Base-by-base conservation (phyloP, 768 basidiomycete species). In the Pluteus cervinus region DNA sequence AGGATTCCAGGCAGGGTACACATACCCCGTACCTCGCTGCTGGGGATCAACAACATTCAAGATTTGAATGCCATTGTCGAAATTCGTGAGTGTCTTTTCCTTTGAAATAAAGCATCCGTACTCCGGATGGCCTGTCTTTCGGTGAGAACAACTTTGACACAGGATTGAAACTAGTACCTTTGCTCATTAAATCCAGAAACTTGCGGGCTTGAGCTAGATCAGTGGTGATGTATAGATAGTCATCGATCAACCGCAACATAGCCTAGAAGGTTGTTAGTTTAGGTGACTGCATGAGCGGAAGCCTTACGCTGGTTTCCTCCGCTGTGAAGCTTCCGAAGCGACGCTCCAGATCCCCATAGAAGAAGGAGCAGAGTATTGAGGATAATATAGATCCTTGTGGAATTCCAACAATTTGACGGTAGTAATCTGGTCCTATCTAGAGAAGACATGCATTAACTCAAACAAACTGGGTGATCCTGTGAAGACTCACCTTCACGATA, bases 301-400 rank as follows among this genome's bases (percentile, higher is more conserved):
- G 16, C 57, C 84, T 36, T 53, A 94, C 92, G 40, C 79, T 82
- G 25, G 74, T 57, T 0, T 65, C 58, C 35, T 81, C 75, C 3
- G 71, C 53, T 2, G 71, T 73, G 44, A 85, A 79, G 25, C 61
- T 56, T 20, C 68, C 62, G 29, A 75, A 68, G 5, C 52, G 63
- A 21, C 62, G 72, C 58, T 98, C 96, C 42, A 99, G 68, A 51
- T 94, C 83, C 5, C 90, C 93, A 47, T 97, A 99, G 56, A 89
- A 96, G 59, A 93, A 87, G 1, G 86, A 85, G 55, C 96, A 99
- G 1, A 99, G 63, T n/a, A 98, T 53, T 0, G 86, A 75, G 5
- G 92, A 96, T n/a, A 98, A 62, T n/a, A 92, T 79, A 2, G 93
- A 97, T 15, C 96, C 96, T 58, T 99, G 96, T 1, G 96, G 94